phyloP scores from a whole-genome alignment of 2,329 filamentous ascomycete genomes.

The Verticillium dahliae region DNA sequence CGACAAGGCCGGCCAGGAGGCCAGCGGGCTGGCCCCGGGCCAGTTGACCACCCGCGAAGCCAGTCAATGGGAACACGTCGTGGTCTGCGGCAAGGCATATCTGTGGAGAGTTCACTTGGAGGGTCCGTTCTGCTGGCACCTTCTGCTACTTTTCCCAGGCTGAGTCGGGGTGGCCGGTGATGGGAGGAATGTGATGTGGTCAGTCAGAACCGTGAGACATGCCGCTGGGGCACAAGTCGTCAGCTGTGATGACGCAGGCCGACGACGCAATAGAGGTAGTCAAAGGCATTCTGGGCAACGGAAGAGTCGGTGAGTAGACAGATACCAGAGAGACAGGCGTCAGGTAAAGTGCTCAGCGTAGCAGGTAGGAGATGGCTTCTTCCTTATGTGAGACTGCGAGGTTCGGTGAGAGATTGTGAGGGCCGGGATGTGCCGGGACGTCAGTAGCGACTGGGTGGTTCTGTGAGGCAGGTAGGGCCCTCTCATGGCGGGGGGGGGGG shows the following conservation, averaged over 20 bases:
- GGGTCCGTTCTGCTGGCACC: neutral
- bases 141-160: neutral
- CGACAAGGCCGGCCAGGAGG: neutral
- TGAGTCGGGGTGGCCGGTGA: neutral
- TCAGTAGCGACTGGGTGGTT: no score
- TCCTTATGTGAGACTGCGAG: neutral
- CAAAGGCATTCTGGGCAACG: no score
- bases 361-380: neutral
- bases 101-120: neutral
- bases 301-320: neutral
- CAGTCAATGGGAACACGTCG: neutral
- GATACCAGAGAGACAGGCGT: no score
- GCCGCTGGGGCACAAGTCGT: neutral
- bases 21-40: neutral
- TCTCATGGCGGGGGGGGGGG: neutral
- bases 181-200: neutral
- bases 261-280: neutral
- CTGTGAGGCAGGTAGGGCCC: no score
- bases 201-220: neutral
- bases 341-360: no score
- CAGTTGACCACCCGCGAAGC: conserved; percentile 1
- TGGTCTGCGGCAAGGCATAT: neutral
- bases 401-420: neutral
- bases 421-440: no score
- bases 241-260: neutral